Percentiles rank a stretch among this genome's conserved stretches.
These are phyloP conservation scores for Nannochloropsis salina DNA, from an alignment of 108 stramenopile species.

Conservation along the genomic window DNA sequence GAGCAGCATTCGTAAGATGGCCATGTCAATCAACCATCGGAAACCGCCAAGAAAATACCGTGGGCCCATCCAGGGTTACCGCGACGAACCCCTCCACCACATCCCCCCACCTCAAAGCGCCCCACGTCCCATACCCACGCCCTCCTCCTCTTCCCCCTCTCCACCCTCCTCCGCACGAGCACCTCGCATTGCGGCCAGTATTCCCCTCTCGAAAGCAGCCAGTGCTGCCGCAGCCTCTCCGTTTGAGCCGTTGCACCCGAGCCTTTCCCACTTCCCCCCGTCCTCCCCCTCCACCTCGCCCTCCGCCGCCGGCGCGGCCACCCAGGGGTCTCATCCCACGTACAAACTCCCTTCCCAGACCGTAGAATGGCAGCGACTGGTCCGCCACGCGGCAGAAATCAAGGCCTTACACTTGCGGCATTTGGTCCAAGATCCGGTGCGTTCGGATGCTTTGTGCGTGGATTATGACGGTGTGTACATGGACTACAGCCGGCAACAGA, in stretches of 20 bases:
- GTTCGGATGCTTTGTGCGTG: conserved; percentile 28
- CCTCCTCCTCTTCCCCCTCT: neutral
- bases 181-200: conserved; percentile 11
- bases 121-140: neutral
- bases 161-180: neutral
- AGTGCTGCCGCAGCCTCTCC: neutral
- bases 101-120: neutral
- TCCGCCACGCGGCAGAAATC: conserved; percentile 20
- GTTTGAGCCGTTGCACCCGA: neutral
- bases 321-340: neutral
- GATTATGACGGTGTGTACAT: conserved; percentile 65
- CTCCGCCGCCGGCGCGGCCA: neutral
- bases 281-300: neutral
- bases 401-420: conserved; percentile 31
- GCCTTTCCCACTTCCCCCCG: neutral
- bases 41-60: conserved; percentile 1
- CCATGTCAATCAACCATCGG: neutral
- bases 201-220: conserved; percentile 9
- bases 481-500: conserved; percentile 91
- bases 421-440: conserved; percentile 25
- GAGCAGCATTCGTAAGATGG: neutral
- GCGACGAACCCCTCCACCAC: conserved; percentile 13
- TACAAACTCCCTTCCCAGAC: conserved; percentile 12
- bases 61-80: conserved; percentile 16
- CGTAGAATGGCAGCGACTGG: conserved; percentile 1